Conservation (phyloP, 2,329 filamentous ascomycete species). For the Penicillium janthinellum region DNA sequence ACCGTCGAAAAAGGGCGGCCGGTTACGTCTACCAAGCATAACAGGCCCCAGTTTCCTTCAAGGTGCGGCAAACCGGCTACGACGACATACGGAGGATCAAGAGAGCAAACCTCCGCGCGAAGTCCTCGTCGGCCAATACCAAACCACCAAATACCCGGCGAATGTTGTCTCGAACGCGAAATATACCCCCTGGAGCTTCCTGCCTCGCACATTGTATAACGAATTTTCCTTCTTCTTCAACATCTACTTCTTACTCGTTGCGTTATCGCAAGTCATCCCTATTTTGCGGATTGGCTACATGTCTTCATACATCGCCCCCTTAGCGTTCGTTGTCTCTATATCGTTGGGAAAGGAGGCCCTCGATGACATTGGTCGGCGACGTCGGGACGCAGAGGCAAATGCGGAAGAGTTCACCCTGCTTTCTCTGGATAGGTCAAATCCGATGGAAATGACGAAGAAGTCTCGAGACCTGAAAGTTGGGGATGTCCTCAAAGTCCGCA, state of each 20-base stretch:
- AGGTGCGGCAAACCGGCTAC: conserved; percentile 21
- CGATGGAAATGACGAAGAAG: conserved; percentile 73
- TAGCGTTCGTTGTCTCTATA: conserved; percentile 88
- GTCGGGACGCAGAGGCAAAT: conserved; percentile 91
- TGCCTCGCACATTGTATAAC: conserved; percentile 93
- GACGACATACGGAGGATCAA: conserved; percentile 45
- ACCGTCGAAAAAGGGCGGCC: conserved; percentile 53
- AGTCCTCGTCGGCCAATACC: conserved; percentile 73
- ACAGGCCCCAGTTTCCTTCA: conserved; percentile 49
- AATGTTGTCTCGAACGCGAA: conserved; percentile 97
- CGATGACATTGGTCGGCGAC: conserved; percentile 84
- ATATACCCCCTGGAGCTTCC: conserved; percentile 92
- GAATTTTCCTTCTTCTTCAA: conserved; percentile 99
- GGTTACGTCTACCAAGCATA: conserved; percentile 68
- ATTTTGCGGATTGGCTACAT: conserved; percentile 89
- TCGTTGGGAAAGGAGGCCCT: conserved; percentile 94
- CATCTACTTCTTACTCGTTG: conserved; percentile 96
- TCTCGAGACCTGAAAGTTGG: conserved; percentile 90
- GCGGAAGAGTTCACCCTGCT: conserved; percentile 83
- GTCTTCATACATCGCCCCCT: conserved; percentile 87
- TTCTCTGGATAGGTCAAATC: conserved; percentile 60
- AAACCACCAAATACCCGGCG: conserved; percentile 76
- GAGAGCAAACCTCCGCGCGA: conserved; percentile 63
- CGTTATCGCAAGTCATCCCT: conserved; percentile 88
- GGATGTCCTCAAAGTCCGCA: conserved; percentile 88